Conservation (phyloP, 192 early-diverging fungal species). For the Rhizoclosmatium sp. region DNA sequence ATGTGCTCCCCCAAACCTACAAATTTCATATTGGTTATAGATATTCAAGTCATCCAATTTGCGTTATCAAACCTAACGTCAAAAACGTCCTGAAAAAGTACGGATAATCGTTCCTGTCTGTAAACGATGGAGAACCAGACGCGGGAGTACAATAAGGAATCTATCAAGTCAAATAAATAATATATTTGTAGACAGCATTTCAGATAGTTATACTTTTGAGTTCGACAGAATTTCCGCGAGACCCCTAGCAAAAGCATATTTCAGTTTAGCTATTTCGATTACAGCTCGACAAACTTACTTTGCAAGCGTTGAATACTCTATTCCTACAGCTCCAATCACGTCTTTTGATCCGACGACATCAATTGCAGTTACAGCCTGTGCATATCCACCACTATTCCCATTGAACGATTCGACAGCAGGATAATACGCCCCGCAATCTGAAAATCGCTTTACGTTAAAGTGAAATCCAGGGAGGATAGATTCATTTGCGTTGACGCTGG, state of each 20-base stretch:
- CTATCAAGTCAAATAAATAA: not conserved
- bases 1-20: not conserved
- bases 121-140: not conserved
- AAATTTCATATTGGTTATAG: not conserved
- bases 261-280: not conserved
- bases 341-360: not conserved
- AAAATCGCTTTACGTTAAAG: not conserved
- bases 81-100: not conserved
- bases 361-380: not conserved
- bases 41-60: not conserved
- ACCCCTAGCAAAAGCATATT: not conserved
- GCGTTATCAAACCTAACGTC: not conserved
- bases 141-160: not conserved
- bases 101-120: slow-evolving; percentile 5
- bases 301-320: not conserved
- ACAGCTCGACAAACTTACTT: not conserved
- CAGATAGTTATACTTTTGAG: not conserved
- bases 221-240: not conserved
- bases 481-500: not conserved
- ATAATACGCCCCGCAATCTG: slow-evolving; percentile 12
- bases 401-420: not conserved
- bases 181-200: too few relatives aligned
- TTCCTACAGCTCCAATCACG: not conserved
- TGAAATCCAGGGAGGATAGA: not conserved
- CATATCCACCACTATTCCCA: not conserved